A percentile compares a stretch with the other conserved stretches of the same genome.
These are phyloP conservation scores for Cystobasidium pallidum DNA, from an alignment of 1,284 basidiomycete species.

Conservation along the genomic window DNA sequence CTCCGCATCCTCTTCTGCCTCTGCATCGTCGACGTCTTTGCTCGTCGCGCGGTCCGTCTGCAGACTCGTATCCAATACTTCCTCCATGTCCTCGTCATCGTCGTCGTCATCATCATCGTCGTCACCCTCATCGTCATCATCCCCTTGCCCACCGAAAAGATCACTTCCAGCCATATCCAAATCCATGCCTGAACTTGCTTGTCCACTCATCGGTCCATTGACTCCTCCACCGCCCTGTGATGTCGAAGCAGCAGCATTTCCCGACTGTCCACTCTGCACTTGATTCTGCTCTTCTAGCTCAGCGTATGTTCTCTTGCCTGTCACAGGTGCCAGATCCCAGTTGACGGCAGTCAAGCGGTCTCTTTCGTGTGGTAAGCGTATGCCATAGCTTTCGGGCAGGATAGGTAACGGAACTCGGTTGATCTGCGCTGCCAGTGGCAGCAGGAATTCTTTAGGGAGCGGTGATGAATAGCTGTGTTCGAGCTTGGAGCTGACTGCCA, in stretches of 20 bases:
- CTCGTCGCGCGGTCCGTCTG: neutral
- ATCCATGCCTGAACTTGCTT: constrained; percentile 25
- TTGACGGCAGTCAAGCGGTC: constrained; percentile 88
- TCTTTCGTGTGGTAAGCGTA: constrained; percentile 77
- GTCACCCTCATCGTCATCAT: constrained; percentile 45
- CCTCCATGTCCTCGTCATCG: constrained; percentile 51
- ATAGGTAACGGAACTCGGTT: constrained; percentile 86
- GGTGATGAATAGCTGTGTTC: constrained; percentile 93
- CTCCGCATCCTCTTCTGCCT: constrained; percentile 60
- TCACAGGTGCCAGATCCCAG: constrained; percentile 80
- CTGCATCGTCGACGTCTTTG: constrained; percentile 47
- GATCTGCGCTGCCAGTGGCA: constrained; percentile 84
- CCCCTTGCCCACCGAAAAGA: constrained; percentile 47
- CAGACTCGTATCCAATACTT: constrained; percentile 42
- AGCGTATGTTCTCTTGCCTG: constrained; percentile 30
- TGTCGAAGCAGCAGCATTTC: neutral
- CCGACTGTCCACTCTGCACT: neutral
- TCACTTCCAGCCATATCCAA: constrained; percentile 32
- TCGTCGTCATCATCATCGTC: constrained; percentile 51
- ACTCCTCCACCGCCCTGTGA: neutral
- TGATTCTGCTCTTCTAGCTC: constrained; percentile 27
- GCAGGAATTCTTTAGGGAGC: constrained; percentile 91
- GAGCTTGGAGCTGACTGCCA: constrained; percentile 89
- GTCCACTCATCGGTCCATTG: neutral
- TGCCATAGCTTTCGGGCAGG: constrained; percentile 92